Evolutionary conservation across 1,284 basidiomycete genomes (phyloP).

Genomic region (Cutaneotrichosporon dermatis): DNA sequence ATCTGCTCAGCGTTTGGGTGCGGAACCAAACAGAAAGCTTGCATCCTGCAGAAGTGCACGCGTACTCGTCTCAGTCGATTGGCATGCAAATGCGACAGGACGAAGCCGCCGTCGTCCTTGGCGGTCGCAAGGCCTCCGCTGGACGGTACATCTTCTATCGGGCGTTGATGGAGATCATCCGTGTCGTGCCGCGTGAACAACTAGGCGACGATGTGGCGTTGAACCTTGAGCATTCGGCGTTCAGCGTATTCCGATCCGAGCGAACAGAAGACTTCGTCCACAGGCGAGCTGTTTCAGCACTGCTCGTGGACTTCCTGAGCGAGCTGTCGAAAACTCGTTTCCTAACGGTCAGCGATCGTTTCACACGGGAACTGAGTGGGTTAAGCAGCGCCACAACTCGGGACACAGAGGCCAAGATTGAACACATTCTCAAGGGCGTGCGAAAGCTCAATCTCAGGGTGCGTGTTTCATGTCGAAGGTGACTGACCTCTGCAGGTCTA

Average conservation of each 20-base stretch:
- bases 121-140: conserved; percentile 70
- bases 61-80: conserved; percentile 35
- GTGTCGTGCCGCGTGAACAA: conserved; percentile 66
- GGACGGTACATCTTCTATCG: conserved; percentile 85
- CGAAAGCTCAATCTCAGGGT: conserved; percentile 76
- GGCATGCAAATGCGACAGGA: conserved; percentile 40
- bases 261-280: conserved; percentile 59
- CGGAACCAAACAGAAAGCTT: conserved; percentile 67
- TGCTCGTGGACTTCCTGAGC: conserved; percentile 76
- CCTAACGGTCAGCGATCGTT: conserved; percentile 79
- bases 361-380: conserved; percentile 73
- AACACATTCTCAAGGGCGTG: conserved; percentile 73
- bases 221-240: conserved; percentile 75
- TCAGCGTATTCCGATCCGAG: conserved; percentile 75
- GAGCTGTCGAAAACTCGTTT: conserved; percentile 78
- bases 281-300: conserved; percentile 69
- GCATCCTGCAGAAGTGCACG: conserved; percentile 49
- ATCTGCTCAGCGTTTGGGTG: conserved; percentile 83
- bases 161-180: conserved; percentile 71
- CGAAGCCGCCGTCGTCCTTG: conserved; percentile 60
- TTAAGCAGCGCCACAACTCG: conserved; percentile 66
- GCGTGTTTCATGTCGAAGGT: conserved; percentile 13
- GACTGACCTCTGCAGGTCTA: conserved; percentile 60
- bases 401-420: conserved; percentile 72
- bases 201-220: conserved; percentile 71